Percentiles rank a stretch among this genome's conserved stretches.
These are phyloP conservation scores for Cladophialophora bantiana DNA, from an alignment of 2,329 filamentous ascomycete species.

Conservation along the genomic window DNA sequence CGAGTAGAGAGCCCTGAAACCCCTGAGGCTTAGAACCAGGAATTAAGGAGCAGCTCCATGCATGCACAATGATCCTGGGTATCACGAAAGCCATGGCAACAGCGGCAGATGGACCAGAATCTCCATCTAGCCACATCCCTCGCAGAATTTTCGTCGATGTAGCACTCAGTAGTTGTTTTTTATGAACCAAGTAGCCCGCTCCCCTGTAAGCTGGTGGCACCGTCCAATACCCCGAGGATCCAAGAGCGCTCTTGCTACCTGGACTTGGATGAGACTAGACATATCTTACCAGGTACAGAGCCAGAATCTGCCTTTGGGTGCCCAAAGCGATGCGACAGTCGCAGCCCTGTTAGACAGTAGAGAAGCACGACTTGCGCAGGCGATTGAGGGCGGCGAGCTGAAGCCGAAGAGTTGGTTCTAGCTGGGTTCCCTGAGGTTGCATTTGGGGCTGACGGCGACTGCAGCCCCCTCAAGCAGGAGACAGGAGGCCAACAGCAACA, in stretches of 20 bases:
- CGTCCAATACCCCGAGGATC: no score
- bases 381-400: neutral
- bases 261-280: no score
- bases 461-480: neutral
- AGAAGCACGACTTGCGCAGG: neutral
- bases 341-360: neutral
- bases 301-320: no score
- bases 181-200: neutral
- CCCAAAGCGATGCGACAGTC: no score
- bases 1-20: neutral
- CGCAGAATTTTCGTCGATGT: neutral
- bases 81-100: neutral
- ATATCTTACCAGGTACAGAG: no score
- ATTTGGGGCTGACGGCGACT: conserved; percentile 28
- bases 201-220: no score
- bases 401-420: neutral
- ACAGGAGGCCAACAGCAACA: neutral
- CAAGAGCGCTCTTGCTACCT: no score
- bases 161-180: neutral
- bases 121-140: neutral
- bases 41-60: conserved; percentile 2
- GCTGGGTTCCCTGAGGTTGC: conserved; percentile 22
- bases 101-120: neutral
- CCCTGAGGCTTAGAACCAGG: neutral
- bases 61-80: neutral